phyloP scores from a whole-genome alignment of 2,329 filamentous ascomycete species.

The Ilyonectria destructans region DNA sequence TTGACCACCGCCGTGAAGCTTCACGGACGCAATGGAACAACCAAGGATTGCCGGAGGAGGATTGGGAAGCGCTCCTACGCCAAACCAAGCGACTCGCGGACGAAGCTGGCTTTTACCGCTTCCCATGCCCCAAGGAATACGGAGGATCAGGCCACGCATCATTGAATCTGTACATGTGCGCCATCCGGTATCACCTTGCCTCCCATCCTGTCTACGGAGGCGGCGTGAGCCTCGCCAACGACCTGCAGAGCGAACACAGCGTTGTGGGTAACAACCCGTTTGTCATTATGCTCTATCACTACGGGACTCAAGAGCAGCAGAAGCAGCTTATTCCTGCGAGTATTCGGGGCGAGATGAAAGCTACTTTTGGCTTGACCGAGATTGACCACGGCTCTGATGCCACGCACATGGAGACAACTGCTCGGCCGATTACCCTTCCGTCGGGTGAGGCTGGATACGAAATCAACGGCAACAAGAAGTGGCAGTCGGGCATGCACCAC shows the following conservation, averaged over 20 bases:
- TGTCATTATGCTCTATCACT: conserved; percentile 38
- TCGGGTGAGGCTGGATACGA: conserved; percentile 26
- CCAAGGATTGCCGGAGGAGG: conserved; percentile 29
- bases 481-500: conserved; percentile 36
- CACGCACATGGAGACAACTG: conserved; percentile 38
- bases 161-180: conserved; percentile 39
- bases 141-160: conserved; percentile 30
- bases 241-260: conserved; percentile 39
- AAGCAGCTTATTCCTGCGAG: conserved; percentile 26
- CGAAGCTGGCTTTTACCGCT: conserved; percentile 35
- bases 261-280: conserved; percentile 37
- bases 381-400: conserved; percentile 40
- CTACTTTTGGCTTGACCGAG: conserved; percentile 38
- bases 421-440: conserved; percentile 17
- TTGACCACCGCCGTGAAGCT: conserved; percentile 36
- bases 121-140: conserved; percentile 32
- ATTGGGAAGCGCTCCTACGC: conserved; percentile 33
- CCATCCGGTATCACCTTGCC: conserved; percentile 34
- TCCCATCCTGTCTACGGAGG: conserved; percentile 38
- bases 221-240: conserved; percentile 39
- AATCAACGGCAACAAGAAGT: conserved; percentile 41
- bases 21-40: conserved; percentile 42
- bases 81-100: conserved; percentile 31
- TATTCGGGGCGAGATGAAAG: conserved; percentile 22
- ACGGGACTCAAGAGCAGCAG: conserved; percentile 28